A percentile compares a stretch with the other conserved stretches of the same genome.
phyloP scores from a whole-genome alignment of 2,329 filamentous ascomycete species.

The Epichloe hybrida region DNA sequence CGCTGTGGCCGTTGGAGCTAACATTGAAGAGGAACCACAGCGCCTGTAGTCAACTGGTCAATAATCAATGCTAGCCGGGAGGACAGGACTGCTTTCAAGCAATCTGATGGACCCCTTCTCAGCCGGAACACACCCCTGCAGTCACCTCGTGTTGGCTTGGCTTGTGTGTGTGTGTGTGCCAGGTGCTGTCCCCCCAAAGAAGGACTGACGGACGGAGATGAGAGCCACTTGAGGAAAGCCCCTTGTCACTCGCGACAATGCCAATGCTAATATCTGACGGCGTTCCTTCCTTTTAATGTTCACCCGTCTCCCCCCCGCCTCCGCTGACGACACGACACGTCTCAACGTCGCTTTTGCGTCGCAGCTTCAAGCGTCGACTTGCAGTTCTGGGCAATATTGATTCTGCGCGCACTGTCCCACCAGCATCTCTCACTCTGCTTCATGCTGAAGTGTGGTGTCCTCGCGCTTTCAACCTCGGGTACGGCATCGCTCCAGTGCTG shows the following conservation, averaged over 20 bases:
- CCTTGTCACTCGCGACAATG: background rate
- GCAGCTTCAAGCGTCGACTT: constrained; percentile 1
- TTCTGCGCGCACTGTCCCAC: no score
- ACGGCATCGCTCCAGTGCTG: background rate
- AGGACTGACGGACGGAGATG: background rate
- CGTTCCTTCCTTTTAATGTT: constrained; percentile 1
- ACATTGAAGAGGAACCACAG: background rate
- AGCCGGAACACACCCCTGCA: constrained; percentile 1
- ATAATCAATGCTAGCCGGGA: no score
- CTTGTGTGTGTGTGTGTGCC: background rate
- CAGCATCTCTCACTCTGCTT: no score
- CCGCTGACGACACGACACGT: constrained; percentile 1
- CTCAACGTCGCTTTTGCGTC: constrained; percentile 2
- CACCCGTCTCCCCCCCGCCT: background rate
- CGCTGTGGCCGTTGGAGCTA: no score
- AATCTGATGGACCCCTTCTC: background rate
- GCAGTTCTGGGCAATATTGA: background rate
- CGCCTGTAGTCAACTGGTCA: no score
- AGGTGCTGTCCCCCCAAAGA: background rate
- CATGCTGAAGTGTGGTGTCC: no score
- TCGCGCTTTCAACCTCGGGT: no score
- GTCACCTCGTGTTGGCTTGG: background rate
- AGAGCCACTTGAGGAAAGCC: background rate
- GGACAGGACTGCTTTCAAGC: background rate
- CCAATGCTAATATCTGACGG: background rate